Evolutionary conservation across 257 asterid species (phyloP), one percentile per base, ranked within the genome.

Genomic region (Plantago elongata): DNA sequence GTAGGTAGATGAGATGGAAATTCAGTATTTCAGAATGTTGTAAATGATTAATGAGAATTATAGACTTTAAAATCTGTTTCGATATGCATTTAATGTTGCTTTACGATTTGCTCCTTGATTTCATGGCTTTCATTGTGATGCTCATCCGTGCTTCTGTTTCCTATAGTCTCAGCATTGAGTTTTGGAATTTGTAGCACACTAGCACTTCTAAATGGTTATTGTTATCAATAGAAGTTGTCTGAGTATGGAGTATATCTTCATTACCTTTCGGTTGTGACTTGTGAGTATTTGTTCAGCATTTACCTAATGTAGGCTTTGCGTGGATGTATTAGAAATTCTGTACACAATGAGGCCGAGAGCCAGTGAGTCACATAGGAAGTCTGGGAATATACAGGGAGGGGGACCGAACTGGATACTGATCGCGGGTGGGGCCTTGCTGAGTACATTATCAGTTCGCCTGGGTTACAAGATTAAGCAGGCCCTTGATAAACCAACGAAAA

Each of bases 391-490:
- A 11, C 81, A 69, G 66, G 69, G 67, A 42, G 81, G 73, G 52
- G 79, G 79, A 15, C 77, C 80, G 13, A 78, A 83, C 54, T 83
- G 90, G 87, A 70, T 80, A 67, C 81, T 83, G 46, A 75, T 78
- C 42, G 87, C 81, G 5, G 90, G 83, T 7, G 82, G 90, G 57
- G 90, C 82, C 13, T 66, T 83, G 65, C 56, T 83, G 64, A 83
- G 90, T 68, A 76, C 85, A n/a, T 66, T 83, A 52, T 80, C 90
- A 11, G 59, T 80, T 59, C 87, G 82, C 69, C 69, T 83, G 48
- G 90, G 90, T 54, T 83, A 69, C 69, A 78, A 80, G 70, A 73
- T 83, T 71, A 80, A 81, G 77, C 85, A 83, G 69, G 72, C 74
- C 57, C 80, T 74, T 51, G 90, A 81, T 65, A 80, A 72, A 65